Evolutionary conservation across 2,329 filamentous ascomycete genomes (phyloP), one percentile per base, ranked within the genome.

Genomic region (Hymenotorrendiella dingleyae): DNA sequence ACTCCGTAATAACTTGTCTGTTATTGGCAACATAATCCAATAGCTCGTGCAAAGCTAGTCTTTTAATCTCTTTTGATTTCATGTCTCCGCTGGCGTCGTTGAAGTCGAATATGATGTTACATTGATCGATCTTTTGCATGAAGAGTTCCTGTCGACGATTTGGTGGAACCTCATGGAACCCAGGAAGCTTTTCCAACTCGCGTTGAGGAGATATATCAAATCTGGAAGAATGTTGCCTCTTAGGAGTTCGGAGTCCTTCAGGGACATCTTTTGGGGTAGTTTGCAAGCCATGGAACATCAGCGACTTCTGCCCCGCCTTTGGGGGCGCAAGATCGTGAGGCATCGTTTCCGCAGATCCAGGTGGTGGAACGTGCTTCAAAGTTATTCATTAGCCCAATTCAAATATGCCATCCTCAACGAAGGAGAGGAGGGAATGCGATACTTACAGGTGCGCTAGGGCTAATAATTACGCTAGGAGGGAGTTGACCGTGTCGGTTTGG

Each of bases 21-120:
- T 98, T 98, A 68, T 97, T 97, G 58, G 93, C 91, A 45, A 98
- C 93, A 62, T 98, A 98, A 65, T 98, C 93, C 52, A 98, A 77
- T 49, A 98, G 74, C 65, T 98, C 93, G 63, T 98, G 93, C 33
- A 98, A 75, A 30, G 93, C 93, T 54, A 98, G 72, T 60, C 93
- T 80, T 73, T 98, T 98, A 74, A 98, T 97, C 68, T 98, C 93
- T 71, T 98, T 98, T 36, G 91, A 95, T 67, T 98, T 98, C 90
- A 98, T 97, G 63, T 98, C 93, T 54, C 84, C 90, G 53, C 87
- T 94, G 36, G 91, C 88, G 66, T 98, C 93, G 64, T 97, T 98
- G 71, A 98, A 98, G 69, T 98, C 93, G 63, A 98, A 98, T 59
- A 98, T 98, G 71, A 98, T 94, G 63, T 98, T 98, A 73, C 93